Evolutionary conservation across 2,329 filamentous ascomycete genomes (phyloP).

Genomic region (Verticillium isaacii): DNA sequence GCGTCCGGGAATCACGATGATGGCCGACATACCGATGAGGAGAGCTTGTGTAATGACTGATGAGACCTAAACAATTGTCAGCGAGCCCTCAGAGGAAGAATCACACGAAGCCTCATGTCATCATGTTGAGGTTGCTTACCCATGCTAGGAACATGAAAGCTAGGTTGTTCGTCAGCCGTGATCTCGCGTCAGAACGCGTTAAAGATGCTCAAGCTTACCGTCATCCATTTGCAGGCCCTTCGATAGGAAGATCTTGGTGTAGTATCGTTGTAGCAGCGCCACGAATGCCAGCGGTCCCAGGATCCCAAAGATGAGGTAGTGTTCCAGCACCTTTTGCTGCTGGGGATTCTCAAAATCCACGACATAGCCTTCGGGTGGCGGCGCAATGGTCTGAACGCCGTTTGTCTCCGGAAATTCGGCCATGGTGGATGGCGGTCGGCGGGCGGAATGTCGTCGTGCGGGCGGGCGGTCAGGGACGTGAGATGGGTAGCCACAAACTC

Average conservation of each 20-base stretch:
- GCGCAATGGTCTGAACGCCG: conserved; percentile 6
- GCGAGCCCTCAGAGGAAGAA: not conserved
- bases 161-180: not conserved
- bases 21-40: conserved; percentile 1
- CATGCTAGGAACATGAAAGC: conserved; percentile 13
- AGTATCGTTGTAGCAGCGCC: conserved; percentile 14
- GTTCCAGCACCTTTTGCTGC: conserved; percentile 12
- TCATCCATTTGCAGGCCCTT: conserved; percentile 17
- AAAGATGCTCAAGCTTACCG: conserved; percentile 7
- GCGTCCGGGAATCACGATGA: not conserved
- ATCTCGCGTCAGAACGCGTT: too few species aligned
- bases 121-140: not conserved
- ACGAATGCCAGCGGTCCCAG: conserved; percentile 11
- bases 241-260: conserved; percentile 21
- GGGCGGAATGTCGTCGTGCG: not conserved
- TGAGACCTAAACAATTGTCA: conserved; percentile 1
- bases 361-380: conserved; percentile 15
- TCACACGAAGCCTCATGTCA: not conserved
- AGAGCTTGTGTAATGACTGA: conserved; percentile 6
- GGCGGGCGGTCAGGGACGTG: not conserved
- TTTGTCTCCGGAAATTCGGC: conserved; percentile 6
- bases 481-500: not conserved
- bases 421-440: not conserved
- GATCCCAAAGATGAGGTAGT: conserved; percentile 17
- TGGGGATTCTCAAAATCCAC: conserved; percentile 20